phyloP scores from a whole-genome alignment of 169 alveolate genomes.

The Cryptosporidium andersoni region DNA sequence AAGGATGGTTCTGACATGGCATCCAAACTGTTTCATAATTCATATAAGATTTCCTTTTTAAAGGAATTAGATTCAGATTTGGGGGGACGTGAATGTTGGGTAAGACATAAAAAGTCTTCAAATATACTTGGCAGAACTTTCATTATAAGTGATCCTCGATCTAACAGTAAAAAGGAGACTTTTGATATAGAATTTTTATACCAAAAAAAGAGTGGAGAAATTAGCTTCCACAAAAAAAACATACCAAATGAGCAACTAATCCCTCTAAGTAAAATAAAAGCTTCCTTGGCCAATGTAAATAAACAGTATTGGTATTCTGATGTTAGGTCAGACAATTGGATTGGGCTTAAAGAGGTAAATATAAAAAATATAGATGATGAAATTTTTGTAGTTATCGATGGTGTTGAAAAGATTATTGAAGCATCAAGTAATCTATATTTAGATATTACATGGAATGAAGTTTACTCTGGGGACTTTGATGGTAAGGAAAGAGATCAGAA shows the following conservation, averaged over 20 bases:
- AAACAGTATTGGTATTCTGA: background rate
- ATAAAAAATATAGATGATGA: background rate
- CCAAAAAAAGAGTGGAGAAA: constrained; percentile 3
- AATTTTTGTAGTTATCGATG: too few species aligned
- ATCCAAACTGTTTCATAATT: constrained; percentile 76
- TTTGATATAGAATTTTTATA: background rate
- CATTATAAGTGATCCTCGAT: too few species aligned
- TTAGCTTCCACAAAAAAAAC: background rate
- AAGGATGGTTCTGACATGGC: constrained; percentile 86
- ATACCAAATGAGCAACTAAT: background rate
- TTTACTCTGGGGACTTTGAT: background rate
- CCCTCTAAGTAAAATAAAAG: background rate
- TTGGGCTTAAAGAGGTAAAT: background rate
- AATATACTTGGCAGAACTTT: constrained; percentile 64
- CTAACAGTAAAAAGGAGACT: background rate
- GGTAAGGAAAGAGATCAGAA: background rate
- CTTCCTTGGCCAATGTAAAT: background rate
- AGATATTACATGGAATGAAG: background rate
- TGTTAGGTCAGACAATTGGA: background rate
- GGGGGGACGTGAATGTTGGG: constrained; percentile 14
- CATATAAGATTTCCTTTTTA: constrained; percentile 74
- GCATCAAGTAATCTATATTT: background rate
- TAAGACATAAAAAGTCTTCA: constrained; percentile 55
- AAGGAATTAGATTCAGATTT: constrained; percentile 41
- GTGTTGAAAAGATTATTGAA: background rate